Evolutionary conservation across 208 protist species (phyloP).

Genomic region (Wallacemonas sp.): DNA sequence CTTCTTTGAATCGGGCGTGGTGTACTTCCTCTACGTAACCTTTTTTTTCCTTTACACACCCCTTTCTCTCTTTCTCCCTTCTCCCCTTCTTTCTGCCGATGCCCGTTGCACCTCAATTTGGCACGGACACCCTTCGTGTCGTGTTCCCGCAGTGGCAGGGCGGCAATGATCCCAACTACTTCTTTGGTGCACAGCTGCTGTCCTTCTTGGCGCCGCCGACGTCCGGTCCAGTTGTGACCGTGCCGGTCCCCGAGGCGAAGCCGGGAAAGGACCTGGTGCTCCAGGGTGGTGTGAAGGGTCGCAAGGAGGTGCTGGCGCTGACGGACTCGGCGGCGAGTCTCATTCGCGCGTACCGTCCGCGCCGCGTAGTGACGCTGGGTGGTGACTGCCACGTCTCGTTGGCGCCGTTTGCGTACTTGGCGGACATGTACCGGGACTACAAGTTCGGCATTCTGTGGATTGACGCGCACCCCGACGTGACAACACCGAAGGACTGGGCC

Average conservation of each 20-base stretch:
- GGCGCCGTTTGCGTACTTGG: conserved; percentile 31
- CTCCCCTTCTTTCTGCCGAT: neutral
- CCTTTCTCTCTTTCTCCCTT: neutral
- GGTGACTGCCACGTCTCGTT: conserved; percentile 33
- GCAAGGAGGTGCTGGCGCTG: conserved; percentile 12
- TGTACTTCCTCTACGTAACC: too few relatives aligned
- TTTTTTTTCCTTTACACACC: neutral
- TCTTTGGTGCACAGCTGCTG: conserved; percentile 24
- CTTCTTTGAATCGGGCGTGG: too few relatives aligned
- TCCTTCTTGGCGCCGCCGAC: conserved; percentile 16
- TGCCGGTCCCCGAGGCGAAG: conserved; percentile 5
- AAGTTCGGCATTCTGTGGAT: conserved; percentile 36
- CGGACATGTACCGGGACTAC: conserved; percentile 9
- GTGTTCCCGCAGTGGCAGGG: conserved; percentile 37
- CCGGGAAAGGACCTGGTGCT: conserved; percentile 2
- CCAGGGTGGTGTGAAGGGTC: conserved; percentile 12
- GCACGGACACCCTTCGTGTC: conserved; percentile 15
- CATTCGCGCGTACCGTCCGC: conserved; percentile 13
- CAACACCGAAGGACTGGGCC: conserved; percentile 16
- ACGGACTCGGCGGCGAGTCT: conserved; percentile 7
- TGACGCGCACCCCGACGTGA: conserved; percentile 34
- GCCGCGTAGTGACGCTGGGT: conserved; percentile 25
- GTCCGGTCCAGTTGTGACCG: neutral
- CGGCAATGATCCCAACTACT: conserved; percentile 26
- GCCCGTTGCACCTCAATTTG: neutral